Percentiles rank a stretch among this genome's conserved stretches.
phyloP scores from a whole-genome alignment of 768 basidiomycete genomes.

The Kockovaella imperatae region DNA sequence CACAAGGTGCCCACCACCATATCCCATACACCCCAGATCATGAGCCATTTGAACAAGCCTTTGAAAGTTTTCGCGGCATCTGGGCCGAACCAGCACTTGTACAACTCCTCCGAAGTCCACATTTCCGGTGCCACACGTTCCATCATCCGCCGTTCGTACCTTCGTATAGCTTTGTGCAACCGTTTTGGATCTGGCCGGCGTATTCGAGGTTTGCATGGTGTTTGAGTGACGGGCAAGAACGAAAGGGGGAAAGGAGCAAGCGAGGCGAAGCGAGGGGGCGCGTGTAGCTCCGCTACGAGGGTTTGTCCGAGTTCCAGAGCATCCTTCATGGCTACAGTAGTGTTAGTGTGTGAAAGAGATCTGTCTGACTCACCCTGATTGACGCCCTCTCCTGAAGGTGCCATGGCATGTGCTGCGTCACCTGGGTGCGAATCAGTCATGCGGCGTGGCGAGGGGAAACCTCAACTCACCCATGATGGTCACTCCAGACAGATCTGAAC shows the following conservation, averaged over 20 bases:
- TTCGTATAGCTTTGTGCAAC: not conserved
- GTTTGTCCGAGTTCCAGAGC: slow-evolving; percentile 6
- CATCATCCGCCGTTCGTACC: not conserved
- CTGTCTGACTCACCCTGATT: slow-evolving; percentile 30
- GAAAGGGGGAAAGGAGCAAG: too few relatives aligned
- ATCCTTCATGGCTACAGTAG: slow-evolving; percentile 7
- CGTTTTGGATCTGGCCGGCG: not conserved
- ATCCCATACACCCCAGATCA: too few relatives aligned
- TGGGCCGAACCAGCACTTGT: too few relatives aligned
- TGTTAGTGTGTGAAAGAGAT: not conserved
- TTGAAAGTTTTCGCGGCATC: too few relatives aligned
- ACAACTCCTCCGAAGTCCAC: too few relatives aligned
- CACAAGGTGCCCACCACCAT: too few relatives aligned
- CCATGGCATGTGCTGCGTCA: slow-evolving; percentile 48
- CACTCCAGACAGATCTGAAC: slow-evolving; percentile 14
- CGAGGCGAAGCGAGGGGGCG: too few relatives aligned
- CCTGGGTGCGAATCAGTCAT: slow-evolving; percentile 21
- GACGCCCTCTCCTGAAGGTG: slow-evolving; percentile 46
- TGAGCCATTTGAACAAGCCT: too few relatives aligned
- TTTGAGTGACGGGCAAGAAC: too few relatives aligned
- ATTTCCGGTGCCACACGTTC: not conserved
- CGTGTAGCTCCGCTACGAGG: too few relatives aligned
- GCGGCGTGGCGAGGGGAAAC: not conserved
- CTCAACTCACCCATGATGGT: slow-evolving; percentile 17
- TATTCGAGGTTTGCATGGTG: not conserved